These are phyloP conservation scores for Fraxinus excelsior DNA, from an alignment of 257 asterid genomes.

Conservation along the genomic window DNA sequence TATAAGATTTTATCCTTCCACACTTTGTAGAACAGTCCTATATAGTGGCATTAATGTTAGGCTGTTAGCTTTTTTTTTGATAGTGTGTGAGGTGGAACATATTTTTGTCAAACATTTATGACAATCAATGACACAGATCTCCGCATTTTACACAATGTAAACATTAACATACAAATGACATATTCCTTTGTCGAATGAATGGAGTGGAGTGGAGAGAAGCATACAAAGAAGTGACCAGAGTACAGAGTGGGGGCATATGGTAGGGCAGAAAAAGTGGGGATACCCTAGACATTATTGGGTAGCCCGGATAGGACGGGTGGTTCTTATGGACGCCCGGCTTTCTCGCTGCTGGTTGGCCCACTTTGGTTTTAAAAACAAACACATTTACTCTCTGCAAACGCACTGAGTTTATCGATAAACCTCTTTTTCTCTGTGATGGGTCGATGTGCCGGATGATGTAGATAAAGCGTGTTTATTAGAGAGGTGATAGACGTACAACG, in stretches of 20 bases:
- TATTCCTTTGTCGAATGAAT: too few species aligned
- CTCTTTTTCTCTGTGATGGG: conserved; percentile 24
- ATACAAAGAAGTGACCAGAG: not conserved
- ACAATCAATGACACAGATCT: too few species aligned
- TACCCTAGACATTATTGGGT: conserved; percentile 34
- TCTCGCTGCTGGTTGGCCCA: conserved; percentile 55
- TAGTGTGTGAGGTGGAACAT: too few species aligned
- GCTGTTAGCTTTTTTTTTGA: too few species aligned
- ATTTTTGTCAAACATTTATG: too few species aligned
- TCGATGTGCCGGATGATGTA: conserved; percentile 34
- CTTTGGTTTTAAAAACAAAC: conserved; percentile 14
- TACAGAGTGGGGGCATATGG: not conserved
- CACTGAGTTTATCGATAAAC: not conserved
- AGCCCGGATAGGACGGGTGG: conserved; percentile 87
- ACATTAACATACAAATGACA: too few species aligned
- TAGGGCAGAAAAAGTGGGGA: not conserved
- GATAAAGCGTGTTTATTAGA: too few species aligned
- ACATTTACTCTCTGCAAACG: not conserved
- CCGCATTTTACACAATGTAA: too few species aligned
- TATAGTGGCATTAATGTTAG: too few species aligned
- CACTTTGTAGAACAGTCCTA: too few species aligned
- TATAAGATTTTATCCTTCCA: too few species aligned
- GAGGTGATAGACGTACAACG: too few species aligned
- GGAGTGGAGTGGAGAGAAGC: not conserved
- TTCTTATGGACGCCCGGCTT: conserved; percentile 97